Conservation (phyloP, 2,329 filamentous ascomycete genomes). For the Diaporthe humulicola region DNA sequence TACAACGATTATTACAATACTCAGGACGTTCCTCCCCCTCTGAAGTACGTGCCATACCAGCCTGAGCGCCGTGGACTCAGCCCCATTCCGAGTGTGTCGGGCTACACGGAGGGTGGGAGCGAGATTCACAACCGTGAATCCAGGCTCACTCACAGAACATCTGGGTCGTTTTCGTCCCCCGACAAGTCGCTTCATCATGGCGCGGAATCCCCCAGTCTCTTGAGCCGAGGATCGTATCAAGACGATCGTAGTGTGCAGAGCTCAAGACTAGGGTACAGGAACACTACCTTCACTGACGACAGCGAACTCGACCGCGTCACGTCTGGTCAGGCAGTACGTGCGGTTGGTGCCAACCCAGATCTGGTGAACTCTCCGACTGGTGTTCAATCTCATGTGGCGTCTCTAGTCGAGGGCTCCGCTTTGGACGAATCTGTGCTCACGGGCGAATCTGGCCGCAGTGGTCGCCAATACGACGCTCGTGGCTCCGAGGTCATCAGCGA, state of each 20-base stretch:
- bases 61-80: constrained; percentile 81
- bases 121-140: constrained; percentile 71
- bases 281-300: constrained; percentile 64
- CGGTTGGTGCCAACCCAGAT: constrained; percentile 79
- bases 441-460: constrained; percentile 63
- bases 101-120: constrained; percentile 80
- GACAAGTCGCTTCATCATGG: constrained; percentile 66
- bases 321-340: constrained; percentile 78
- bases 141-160: constrained; percentile 61
- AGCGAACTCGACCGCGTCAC: constrained; percentile 71
- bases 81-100: constrained; percentile 92
- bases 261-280: constrained; percentile 68
- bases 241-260: constrained; percentile 69
- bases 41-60: constrained; percentile 77
- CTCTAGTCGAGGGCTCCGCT: constrained; percentile 82
- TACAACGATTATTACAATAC: constrained; percentile 66
- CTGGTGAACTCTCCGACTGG: constrained; percentile 79
- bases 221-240: constrained; percentile 66
- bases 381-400: constrained; percentile 92
- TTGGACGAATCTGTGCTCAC: constrained; percentile 78
- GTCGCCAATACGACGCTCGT: constrained; percentile 61
- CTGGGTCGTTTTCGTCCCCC: constrained; percentile 73
- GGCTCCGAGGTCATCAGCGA: constrained; percentile 54
- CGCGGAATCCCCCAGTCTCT: constrained; percentile 61
- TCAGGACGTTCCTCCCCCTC: constrained; percentile 73